Evolutionary conservation across 1,284 basidiomycete species (phyloP).

Genomic region (Cystobasidiaceae sp.): DNA sequence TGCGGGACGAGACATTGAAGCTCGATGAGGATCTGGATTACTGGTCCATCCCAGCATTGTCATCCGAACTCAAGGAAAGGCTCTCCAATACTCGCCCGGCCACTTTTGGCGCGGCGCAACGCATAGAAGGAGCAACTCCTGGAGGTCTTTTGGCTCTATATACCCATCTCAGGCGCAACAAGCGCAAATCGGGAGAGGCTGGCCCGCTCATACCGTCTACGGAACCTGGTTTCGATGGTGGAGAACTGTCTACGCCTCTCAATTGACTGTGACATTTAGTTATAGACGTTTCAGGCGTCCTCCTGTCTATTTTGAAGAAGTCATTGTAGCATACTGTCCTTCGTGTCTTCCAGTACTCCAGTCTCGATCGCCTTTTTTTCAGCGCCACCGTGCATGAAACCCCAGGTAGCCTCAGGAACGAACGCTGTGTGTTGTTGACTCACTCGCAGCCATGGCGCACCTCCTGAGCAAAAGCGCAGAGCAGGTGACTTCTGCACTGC

Average conservation of each 20-base stretch:
- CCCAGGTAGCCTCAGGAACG: too few relatives aligned
- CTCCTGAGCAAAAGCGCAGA: conserved; percentile 40
- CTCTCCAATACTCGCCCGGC: conserved; percentile 59
- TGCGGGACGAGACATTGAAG: conserved; percentile 65
- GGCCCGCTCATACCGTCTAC: not conserved
- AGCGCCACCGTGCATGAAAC: too few relatives aligned
- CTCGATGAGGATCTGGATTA: conserved; percentile 70
- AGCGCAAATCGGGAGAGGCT: not conserved
- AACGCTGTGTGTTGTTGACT: not conserved
- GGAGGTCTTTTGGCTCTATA: conserved; percentile 61
- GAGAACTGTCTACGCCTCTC: not conserved
- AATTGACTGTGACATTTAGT: too few relatives aligned
- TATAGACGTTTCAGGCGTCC: too few relatives aligned
- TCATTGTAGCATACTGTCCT: not conserved
- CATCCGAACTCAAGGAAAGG: conserved; percentile 67
- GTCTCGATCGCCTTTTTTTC: too few relatives aligned
- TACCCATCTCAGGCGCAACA: conserved; percentile 52
- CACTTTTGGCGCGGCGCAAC: conserved; percentile 71
- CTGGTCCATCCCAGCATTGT: conserved; percentile 60
- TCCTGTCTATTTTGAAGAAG: too few relatives aligned
- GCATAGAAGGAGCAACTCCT: conserved; percentile 83
- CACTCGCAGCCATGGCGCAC: conserved; percentile 37
- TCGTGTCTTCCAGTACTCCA: not conserved
- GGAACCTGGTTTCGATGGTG: conserved; percentile 13
- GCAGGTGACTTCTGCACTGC: conserved; percentile 40